These are phyloP conservation scores for Senecio squalidus DNA, from an alignment of 140 eudicot species.

Conservation along the genomic window DNA sequence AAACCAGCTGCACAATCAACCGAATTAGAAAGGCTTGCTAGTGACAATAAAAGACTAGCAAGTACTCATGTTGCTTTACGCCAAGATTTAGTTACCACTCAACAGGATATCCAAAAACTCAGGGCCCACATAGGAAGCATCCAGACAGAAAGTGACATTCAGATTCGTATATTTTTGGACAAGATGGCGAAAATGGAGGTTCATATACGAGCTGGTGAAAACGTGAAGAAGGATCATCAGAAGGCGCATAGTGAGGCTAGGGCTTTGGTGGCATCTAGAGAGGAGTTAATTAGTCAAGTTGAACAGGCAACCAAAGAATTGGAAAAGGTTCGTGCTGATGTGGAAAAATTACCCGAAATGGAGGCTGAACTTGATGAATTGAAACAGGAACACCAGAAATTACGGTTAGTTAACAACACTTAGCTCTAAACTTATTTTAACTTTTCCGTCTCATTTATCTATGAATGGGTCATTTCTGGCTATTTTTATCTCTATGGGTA, in stretches of 20 bases:
- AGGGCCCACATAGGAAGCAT: constrained; percentile 69
- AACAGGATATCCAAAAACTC: constrained; percentile 51
- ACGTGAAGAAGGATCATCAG: constrained; percentile 53
- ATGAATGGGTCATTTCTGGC: background rate
- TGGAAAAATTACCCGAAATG: constrained; percentile 57
- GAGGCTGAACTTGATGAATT: constrained; percentile 60
- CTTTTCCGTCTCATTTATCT: background rate
- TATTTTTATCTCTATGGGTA: background rate
- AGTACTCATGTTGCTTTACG: constrained; percentile 57
- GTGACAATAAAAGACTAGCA: constrained; percentile 66
- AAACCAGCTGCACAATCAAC: constrained; percentile 40
- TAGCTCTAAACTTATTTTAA: background rate
- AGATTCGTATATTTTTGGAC: constrained; percentile 61
- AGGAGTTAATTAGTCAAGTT: constrained; percentile 48
- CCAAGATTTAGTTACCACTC: constrained; percentile 64
- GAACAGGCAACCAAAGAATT: constrained; percentile 45
- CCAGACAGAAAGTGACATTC: constrained; percentile 72
- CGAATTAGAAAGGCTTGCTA: constrained; percentile 59
- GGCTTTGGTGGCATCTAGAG: constrained; percentile 51
- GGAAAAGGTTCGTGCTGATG: constrained; percentile 50
- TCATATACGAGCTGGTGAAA: constrained; percentile 54
- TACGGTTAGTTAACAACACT: constrained; percentile 61
- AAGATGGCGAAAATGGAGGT: constrained; percentile 78
- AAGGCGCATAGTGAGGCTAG: constrained; percentile 73
- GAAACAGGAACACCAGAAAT: constrained; percentile 66